phyloP scores from a whole-genome alignment of 768 basidiomycete genomes.

The Trametes coccinea region DNA sequence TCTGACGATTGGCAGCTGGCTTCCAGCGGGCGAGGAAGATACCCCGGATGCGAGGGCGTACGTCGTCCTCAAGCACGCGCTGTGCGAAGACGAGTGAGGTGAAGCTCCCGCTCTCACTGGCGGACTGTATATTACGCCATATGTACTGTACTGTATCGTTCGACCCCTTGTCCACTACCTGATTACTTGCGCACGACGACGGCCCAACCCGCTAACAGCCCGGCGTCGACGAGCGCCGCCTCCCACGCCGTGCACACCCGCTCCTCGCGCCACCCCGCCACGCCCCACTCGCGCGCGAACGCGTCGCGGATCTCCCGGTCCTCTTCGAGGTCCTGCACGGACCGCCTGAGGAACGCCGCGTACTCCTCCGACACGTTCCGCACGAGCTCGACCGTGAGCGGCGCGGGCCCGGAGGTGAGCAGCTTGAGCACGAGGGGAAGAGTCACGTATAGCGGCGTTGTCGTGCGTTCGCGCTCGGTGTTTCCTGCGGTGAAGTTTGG shows the following conservation, averaged over 20 bases:
- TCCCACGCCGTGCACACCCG: slow-evolving; percentile 28
- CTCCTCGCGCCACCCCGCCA: slow-evolving; percentile 28
- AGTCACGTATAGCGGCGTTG: slow-evolving; percentile 23
- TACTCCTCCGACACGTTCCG: slow-evolving; percentile 29
- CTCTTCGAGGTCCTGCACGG: slow-evolving; percentile 22
- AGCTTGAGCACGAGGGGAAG: slow-evolving; percentile 19
- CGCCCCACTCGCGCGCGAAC: slow-evolving; percentile 24
- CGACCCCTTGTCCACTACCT: too few species aligned
- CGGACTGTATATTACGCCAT: too few species aligned
- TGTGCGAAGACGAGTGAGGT: neutral
- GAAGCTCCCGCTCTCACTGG: too few species aligned
- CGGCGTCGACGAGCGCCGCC: slow-evolving; percentile 23
- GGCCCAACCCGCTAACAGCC: slow-evolving; percentile 27
- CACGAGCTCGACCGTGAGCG: slow-evolving; percentile 24
- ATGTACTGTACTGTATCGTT: too few species aligned
- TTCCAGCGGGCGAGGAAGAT: slow-evolving; percentile 7
- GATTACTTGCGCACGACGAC: slow-evolving; percentile 20
- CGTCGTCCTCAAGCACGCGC: slow-evolving; percentile 11
- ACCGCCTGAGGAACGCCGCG: slow-evolving; percentile 19
- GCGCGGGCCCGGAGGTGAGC: slow-evolving; percentile 24
- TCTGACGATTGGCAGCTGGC: slow-evolving; percentile 20
- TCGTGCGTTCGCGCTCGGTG: neutral
- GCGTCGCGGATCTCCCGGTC: slow-evolving; percentile 13
- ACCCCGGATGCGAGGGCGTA: slow-evolving; percentile 9
- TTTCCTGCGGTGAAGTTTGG: too few species aligned